Evolutionary conservation across 202 grass and related monocot genomes (phyloP), one percentile per base, ranked within the genome.

Genomic region (Carex arenaria): DNA sequence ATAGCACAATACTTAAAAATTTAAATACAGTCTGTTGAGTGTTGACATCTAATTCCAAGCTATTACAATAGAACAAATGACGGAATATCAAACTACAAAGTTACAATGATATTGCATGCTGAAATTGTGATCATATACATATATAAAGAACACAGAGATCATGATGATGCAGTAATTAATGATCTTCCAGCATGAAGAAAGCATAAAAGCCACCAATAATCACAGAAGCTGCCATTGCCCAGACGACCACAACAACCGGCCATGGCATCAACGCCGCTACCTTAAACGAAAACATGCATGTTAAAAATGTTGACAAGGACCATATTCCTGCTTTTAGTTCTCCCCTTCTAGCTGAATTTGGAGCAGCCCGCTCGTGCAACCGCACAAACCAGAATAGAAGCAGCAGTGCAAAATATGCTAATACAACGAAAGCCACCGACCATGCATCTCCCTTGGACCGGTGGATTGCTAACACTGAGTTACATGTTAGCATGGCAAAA

Each of bases 221-320:
- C 22, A 71, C 82, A 49, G 65, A 18, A 10, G 51, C 19, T 10
- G 84, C 68, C 85, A 92, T 73, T 17, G 1, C 76, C 81, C 87
- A 92, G 11, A 92, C 76, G 34, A 85, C 61, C 3, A 78, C 62
- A n/a, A 67, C 10, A 45, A 70, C 63, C 60, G 84, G 83, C 61
- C 56, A 17, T 28, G 87, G 90, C 90, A 92, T 87, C 68, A 92
- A 51, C 4, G 67, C 84, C 18, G 90, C 90, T 54, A 92, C 87
- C 78, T 92, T 92, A 82, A 5, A 52, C 0, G 90, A 85, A 79
- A 92, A 92, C 87, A 92, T 92, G 81, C 70, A 11, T 0, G 90
- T 92, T 26, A 26, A 26, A 26, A 26, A 26, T 26, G 26, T 26
- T 26, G 26, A 26, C 26, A 26, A 26, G 26, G 26, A 26, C 26